Evolutionary conservation across 441 rosid genomes (phyloP).

Genomic region (Erodium moschatum): DNA sequence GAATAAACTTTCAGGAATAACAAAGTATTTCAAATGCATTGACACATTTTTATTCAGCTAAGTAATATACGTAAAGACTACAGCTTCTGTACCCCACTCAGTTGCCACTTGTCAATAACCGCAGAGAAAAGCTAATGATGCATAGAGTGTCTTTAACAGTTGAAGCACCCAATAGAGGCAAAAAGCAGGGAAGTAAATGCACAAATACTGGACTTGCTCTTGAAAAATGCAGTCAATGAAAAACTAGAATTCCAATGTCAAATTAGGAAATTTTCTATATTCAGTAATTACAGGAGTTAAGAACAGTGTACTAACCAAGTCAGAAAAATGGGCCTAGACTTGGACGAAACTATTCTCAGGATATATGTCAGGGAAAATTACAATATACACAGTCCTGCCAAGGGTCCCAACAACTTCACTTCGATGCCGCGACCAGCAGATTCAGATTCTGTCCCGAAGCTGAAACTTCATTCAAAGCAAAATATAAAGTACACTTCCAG

Average conservation of each 20-base stretch:
- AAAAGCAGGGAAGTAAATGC: neutral
- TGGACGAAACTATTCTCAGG: slow-evolving; percentile 58
- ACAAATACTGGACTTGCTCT: neutral
- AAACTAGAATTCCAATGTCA: slow-evolving; percentile 11
- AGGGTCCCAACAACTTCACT: slow-evolving; percentile 32
- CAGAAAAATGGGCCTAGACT: slow-evolving; percentile 68
- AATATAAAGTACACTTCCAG: slow-evolving; percentile 20
- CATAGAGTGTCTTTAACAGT: neutral
- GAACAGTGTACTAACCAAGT: slow-evolving; percentile 80
- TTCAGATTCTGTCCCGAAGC: slow-evolving; percentile 28
- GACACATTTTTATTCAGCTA: neutral
- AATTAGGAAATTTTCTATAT: slow-evolving; percentile 24
- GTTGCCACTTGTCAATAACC: neutral
- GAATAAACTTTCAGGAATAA: neutral
- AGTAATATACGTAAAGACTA: neutral
- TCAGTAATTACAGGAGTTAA: slow-evolving; percentile 53
- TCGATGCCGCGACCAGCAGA: slow-evolving; percentile 28
- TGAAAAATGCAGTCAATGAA: neutral
- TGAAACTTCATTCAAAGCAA: slow-evolving; percentile 17
- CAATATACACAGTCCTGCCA: slow-evolving; percentile 77
- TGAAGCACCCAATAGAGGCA: neutral
- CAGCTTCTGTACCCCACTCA: neutral
- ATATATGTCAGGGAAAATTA: slow-evolving; percentile 86
- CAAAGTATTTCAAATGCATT: neutral
- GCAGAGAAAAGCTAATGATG: neutral